Evolutionary conservation across 2,329 filamentous ascomycete species (phyloP), one percentile per base, ranked within the genome.

Genomic region (Allantophomopsis cytisporea): DNA sequence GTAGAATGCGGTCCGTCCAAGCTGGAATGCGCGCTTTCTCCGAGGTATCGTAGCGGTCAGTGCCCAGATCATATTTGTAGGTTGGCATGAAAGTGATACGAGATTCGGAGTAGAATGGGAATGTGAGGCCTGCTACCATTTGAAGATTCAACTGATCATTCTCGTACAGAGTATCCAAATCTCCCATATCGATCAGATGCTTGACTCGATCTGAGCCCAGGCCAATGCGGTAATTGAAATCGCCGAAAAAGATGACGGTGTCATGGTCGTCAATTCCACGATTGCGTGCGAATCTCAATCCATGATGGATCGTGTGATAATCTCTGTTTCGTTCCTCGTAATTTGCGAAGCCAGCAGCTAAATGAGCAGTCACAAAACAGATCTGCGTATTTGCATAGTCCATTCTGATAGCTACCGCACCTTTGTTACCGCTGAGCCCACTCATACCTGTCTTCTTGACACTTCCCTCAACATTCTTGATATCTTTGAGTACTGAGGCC

Each of bases 171-270:
- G 71, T 79, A 41, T 81, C 83, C 10, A 94, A 66, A 52, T 95
- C 81, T 18, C 73, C 67, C 40, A 73, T 69, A 50, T 80, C 73
- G 40, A 94, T 76, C 8, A 94, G 64, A 23, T 78, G 72, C 47
- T 83, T 80, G 7, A 86, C 84, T 43, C 71, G 78, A 31, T 94
- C 86, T 47, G 85, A 77, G 35, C 71, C 72, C 41, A 96, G 68
- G 1, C 88, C 89, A 50, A 98, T 94, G 14, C 91, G 81, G 60
- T 98, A 98, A 56, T 98, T 98, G 66, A 98, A 98, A 58, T 98
- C 91, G 5, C 91, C 91, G 33, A 95, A 71, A 89, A 91, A 98
- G 39, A 95, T 80, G 30, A 96, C 80, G 16, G 83, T 71, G 47
- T 82, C 86, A 55, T 98, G 91, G 55, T 96, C 83, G 50, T 91